Evolutionary conservation across 495 filamentous ascomycete species (phyloP).

Genomic region (Aspergillus baeticus): DNA sequence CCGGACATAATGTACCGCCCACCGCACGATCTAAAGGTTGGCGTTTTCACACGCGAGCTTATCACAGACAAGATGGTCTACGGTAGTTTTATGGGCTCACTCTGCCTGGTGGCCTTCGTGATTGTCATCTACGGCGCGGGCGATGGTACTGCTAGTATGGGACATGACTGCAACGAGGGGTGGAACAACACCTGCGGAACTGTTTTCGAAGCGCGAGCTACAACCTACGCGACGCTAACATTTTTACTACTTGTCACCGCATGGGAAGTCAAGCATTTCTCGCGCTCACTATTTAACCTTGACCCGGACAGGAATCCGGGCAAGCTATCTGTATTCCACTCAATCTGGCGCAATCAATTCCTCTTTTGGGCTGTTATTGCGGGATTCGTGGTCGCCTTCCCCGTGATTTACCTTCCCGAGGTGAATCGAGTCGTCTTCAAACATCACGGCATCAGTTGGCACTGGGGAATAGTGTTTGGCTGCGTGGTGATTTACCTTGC

Average conservation of each 20-base stretch:
- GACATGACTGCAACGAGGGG: constrained; percentile 62
- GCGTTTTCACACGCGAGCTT: constrained; percentile 71
- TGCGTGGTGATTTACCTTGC: constrained; percentile 59
- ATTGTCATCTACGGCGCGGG: constrained; percentile 66
- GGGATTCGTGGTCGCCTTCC: constrained; percentile 67
- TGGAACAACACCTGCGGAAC: constrained; percentile 54
- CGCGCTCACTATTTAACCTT: constrained; percentile 67
- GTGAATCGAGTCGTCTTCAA: constrained; percentile 72
- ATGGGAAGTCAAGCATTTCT: constrained; percentile 74
- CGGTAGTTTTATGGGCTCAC: constrained; percentile 64
- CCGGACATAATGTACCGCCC: constrained; percentile 69
- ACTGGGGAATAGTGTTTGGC: constrained; percentile 64
- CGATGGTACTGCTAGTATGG: constrained; percentile 57
- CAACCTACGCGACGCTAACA: constrained; percentile 73
- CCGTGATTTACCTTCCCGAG: constrained; percentile 69
- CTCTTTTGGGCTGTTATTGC: constrained; percentile 71
- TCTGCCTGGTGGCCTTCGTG: constrained; percentile 67
- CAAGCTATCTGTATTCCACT: constrained; percentile 57
- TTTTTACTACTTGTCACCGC: constrained; percentile 71
- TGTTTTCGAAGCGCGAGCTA: constrained; percentile 74
- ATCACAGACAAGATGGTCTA: constrained; percentile 74
- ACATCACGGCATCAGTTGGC: constrained; percentile 70
- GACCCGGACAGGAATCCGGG: constrained; percentile 46
- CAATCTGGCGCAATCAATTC: constrained; percentile 69
- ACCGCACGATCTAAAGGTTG: constrained; percentile 62